Evolutionary conservation across 1,139 yeast genomes (phyloP).

Genomic region (Lodderomyces beijingensis): DNA sequence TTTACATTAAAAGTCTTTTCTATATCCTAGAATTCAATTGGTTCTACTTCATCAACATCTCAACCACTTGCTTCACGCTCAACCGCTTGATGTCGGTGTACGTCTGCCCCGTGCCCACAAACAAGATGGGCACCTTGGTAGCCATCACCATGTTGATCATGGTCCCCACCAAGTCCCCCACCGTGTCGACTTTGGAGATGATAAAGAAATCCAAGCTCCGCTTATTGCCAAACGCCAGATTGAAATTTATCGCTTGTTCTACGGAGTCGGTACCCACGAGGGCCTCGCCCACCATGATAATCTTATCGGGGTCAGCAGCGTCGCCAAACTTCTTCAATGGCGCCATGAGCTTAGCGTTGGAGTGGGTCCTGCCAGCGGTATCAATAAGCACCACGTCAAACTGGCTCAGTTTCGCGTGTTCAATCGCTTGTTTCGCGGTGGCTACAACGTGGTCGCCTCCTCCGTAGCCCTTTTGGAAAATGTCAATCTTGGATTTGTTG

Average conservation of each 20-base stretch:
- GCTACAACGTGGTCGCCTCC: conserved; percentile 90
- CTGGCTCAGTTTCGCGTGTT: conserved; percentile 48
- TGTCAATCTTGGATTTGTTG: conserved; percentile 57
- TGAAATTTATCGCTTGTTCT: conserved; percentile 89
- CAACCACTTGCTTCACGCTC: conserved; percentile 90
- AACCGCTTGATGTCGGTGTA: conserved; percentile 92
- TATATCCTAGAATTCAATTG: too few relatives aligned
- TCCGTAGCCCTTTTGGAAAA: conserved; percentile 94
- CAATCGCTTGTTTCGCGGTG: conserved; percentile 92
- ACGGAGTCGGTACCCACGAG: conserved; percentile 96
- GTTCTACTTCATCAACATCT: conserved; percentile 49
- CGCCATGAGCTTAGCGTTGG: conserved; percentile 92
- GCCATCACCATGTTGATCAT: conserved; percentile 98
- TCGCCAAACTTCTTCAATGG: conserved; percentile 93
- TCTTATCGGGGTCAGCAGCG: conserved; percentile 92
- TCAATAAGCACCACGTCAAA: conserved; percentile 90
- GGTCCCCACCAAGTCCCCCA: conserved; percentile 93
- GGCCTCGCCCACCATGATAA: conserved; percentile 98
- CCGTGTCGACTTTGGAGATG: conserved; percentile 94
- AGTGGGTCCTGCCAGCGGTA: conserved; percentile 97
- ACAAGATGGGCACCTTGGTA: conserved; percentile 89
- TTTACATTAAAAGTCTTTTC: too few relatives aligned
- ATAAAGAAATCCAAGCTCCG: conserved; percentile 85
- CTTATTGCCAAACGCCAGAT: conserved; percentile 84
- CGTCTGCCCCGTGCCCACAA: conserved; percentile 96